Base-by-base conservation (phyloP, 441 rosid species). In the Gossypium davidsonii region DNA sequence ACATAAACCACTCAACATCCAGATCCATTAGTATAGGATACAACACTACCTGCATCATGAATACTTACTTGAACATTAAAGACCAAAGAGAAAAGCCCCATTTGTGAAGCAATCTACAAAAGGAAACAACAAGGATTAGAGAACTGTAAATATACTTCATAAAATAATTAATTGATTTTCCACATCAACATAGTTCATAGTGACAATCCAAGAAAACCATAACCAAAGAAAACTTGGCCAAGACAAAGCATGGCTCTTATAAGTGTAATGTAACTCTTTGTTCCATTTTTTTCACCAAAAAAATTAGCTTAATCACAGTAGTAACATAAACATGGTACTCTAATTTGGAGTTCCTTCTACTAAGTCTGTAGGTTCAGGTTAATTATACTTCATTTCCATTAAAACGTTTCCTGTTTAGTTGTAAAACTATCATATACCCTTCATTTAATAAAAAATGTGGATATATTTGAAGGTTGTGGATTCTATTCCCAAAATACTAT, bases 21-120 rank as follows among this genome's bases (percentile, higher is more conserved):
- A 21, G 37, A 68, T 49, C 51, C 14, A 70, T 55, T 60, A 60
- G 34, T 56, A 74, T 25, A 26, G 53, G 64, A 59, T 59, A 60
- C 74, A 61, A 65, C n/a, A 73, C 67, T 64, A 72, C 67, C 67
- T 31, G 44, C 55, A 77, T 5, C 17, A 60, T 74, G 37, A 46
- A 81, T 74, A 84, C 97, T 88, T 85, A 93, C 99, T 89, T 96
- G 99, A 75, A 96, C 77, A 87, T 96, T 96, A 70, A 96, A 82
- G 56, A 96, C 82, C 83, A 93, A 31, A 62, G 97, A 87, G 84
- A 91, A 91, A 78, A 91, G 90, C 21, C 98, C 98, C 72, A 88
- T 92, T 75, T 89, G 94, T 15, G 94, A 89, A 76, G 99, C 98
- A 83, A 92, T 97, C 98, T 96, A 80, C 79, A 79, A 52, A 72